Percentiles rank a stretch among this genome's conserved stretches.
Evolutionary conservation across 78 protist genomes (phyloP).

Genomic region (Anaeramoeba flamelloides): DNA sequence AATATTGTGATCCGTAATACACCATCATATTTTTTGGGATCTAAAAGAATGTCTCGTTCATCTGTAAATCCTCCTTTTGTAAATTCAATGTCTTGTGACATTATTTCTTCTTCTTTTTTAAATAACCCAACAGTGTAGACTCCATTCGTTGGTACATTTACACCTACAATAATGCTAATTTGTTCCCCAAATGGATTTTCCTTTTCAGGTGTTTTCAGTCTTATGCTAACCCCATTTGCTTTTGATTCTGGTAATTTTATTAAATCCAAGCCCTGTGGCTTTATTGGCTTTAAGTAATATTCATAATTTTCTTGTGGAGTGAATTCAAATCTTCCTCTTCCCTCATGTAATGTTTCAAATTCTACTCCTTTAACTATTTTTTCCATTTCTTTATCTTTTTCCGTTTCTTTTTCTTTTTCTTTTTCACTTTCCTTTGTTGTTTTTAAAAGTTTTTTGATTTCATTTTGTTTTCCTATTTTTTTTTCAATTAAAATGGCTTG

Average conservation of each 20-base stretch:
- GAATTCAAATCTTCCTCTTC: conserved; percentile 2
- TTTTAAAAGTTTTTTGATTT: no score
- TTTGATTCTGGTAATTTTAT: not conserved
- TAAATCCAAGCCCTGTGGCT: not conserved
- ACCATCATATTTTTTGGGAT: not conserved
- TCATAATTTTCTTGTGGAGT: not conserved
- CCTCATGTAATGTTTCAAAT: not conserved
- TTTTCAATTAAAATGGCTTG: not conserved
- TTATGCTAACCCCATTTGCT: not conserved
- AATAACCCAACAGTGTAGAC: not conserved
- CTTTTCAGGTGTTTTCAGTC: not conserved
- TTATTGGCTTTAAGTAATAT: not conserved
- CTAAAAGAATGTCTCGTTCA: no score
- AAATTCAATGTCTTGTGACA: not conserved
- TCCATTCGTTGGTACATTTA: not conserved
- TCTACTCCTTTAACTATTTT: not conserved
- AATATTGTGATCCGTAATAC: not conserved
- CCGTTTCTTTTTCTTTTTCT: no score
- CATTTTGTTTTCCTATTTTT: no score
- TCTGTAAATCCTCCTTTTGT: not conserved
- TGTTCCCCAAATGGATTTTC: not conserved
- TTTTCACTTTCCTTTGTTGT: no score
- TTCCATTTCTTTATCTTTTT: not conserved
- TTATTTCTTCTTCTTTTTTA: not conserved
- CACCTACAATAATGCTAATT: not conserved